Evolutionary conservation across 2,329 filamentous ascomycete genomes (phyloP).

Genomic region (Claviceps lovelessii): DNA sequence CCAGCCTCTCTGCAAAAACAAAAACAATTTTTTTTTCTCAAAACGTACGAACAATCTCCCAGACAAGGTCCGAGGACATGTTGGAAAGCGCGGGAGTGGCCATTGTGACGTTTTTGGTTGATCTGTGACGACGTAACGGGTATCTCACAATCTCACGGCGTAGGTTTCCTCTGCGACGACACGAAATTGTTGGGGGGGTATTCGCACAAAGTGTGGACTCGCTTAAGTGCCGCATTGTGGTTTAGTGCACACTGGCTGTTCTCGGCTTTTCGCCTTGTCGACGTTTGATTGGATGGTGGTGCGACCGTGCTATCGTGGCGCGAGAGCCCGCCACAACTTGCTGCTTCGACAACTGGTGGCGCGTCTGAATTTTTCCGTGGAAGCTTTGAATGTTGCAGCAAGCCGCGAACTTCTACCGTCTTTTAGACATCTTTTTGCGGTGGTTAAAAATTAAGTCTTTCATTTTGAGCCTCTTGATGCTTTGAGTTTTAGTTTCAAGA

Average conservation of each 20-base stretch:
- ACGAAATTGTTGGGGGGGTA: conserved; percentile 12
- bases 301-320: neutral
- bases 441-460: no score
- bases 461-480: no score
- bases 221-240: conserved; percentile 19
- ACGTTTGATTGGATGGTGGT: conserved; percentile 6
- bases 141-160: conserved; percentile 8
- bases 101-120: conserved; percentile 35
- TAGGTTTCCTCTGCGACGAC: conserved; percentile 7
- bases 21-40: no score
- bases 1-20: neutral
- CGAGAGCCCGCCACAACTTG: neutral
- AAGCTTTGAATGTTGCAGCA: neutral
- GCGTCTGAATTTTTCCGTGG: neutral
- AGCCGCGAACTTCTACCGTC: neutral
- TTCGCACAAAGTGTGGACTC: conserved; percentile 27
- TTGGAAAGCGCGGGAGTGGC: conserved; percentile 45
- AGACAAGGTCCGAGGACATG: conserved; percentile 82
- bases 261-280: conserved; percentile 6
- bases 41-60: conserved; percentile 91
- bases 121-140: conserved; percentile 12
- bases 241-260: conserved; percentile 13
- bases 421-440: neutral
- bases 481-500: no score
- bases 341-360: neutral